phyloP scores from a whole-genome alignment of 108 stramenopile genomes.

The Chaetoceros tenuissimus region DNA sequence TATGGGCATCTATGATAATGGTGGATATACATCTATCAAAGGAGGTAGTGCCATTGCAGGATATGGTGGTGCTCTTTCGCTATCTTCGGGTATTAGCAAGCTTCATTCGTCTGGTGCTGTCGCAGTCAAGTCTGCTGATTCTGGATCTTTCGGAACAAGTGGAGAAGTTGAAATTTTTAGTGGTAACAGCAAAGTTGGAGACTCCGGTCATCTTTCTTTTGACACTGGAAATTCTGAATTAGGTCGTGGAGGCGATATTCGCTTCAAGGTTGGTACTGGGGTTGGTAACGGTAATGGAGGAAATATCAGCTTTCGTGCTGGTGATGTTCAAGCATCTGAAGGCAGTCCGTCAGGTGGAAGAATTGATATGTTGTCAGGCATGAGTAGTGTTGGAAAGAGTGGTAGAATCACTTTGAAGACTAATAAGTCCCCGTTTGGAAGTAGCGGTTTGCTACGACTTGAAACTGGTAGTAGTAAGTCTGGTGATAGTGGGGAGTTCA shows the following conservation, averaged over 20 bases:
- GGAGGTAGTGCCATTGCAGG: conserved; percentile 5
- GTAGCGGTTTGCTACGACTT: background rate
- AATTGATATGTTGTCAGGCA: background rate
- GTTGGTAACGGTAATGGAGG: background rate
- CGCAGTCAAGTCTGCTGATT: conserved; percentile 1
- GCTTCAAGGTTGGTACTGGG: background rate
- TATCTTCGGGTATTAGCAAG: conserved; percentile 4
- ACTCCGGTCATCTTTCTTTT: conserved; percentile 10
- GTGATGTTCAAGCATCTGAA: background rate
- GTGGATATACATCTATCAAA: conserved; percentile 5
- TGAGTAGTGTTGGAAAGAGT: background rate
- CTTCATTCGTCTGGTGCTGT: conserved; percentile 6
- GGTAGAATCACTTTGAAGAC: background rate
- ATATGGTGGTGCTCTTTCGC: conserved; percentile 3
- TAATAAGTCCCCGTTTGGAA: background rate
- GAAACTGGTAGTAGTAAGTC: background rate
- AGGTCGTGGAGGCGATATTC: conserved; percentile 2
- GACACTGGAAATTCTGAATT: conserved; percentile 5
- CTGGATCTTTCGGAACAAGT: background rate
- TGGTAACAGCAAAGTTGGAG: background rate
- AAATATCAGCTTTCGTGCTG: background rate
- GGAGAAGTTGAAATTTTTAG: conserved; percentile 2
- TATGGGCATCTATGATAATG: conserved; percentile 5
- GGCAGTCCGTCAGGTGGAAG: background rate
- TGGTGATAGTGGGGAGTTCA: background rate